Percentiles rank a stretch among this genome's conserved stretches.
phyloP scores from a whole-genome alignment of 2,329 filamentous ascomycete genomes.

The Fusarium nurragi region DNA sequence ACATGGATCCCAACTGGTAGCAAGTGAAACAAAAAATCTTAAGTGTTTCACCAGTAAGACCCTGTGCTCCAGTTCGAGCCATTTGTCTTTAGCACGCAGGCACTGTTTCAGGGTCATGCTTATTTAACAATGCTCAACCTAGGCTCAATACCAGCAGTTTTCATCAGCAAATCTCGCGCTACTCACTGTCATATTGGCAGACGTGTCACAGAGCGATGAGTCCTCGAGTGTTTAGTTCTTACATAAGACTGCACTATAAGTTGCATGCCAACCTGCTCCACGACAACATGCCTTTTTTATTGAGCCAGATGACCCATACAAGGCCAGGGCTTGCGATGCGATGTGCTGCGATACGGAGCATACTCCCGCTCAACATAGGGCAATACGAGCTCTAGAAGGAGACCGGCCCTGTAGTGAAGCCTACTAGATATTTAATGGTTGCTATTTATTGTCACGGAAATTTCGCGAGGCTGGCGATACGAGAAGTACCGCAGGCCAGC shows the following conservation, averaged over 20 bases:
- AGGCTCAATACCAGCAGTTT: neutral
- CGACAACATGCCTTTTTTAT: conserved; percentile 4
- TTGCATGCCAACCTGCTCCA: conserved; percentile 23
- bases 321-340: conserved; percentile 11
- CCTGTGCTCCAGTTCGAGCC: neutral
- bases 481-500: neutral
- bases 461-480: conserved; percentile 18
- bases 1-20: neutral
- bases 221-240: conserved; percentile 34
- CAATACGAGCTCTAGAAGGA: conserved; percentile 39
- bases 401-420: neutral
- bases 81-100: neutral
- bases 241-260: conserved; percentile 31
- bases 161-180: neutral
- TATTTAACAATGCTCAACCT: neutral
- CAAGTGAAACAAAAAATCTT: neutral
- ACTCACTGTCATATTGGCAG: neutral
- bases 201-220: conserved; percentile 5
- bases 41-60: neutral
- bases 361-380: conserved; percentile 20
- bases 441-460: conserved; percentile 13
- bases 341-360: conserved; percentile 10
- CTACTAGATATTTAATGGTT: neutral
- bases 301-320: conserved; percentile 9
- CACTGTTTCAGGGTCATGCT: conserved; percentile 3